These are phyloP conservation scores for Suillus ampliporus DNA, from an alignment of 768 basidiomycete species.

Conservation along the genomic window DNA sequence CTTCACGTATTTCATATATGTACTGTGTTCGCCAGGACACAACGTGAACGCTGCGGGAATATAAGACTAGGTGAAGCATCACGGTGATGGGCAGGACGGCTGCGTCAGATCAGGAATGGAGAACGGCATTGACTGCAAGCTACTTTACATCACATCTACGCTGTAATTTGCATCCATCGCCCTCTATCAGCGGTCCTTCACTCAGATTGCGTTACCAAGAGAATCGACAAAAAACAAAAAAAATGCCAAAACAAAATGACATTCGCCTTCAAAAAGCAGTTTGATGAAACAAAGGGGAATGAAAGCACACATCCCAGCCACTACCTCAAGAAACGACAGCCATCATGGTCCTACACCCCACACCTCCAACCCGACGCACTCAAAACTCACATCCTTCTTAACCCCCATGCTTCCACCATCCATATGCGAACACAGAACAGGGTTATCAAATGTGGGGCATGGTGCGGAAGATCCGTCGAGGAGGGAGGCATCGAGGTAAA, in stretches of 20 bases:
- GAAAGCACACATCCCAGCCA: not conserved
- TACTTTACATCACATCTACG: too few species aligned
- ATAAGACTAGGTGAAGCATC: too few species aligned
- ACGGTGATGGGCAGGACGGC: too few species aligned
- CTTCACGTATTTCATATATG: too few species aligned
- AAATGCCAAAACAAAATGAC: not conserved
- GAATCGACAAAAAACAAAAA: not conserved
- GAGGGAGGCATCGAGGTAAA: constrained; percentile 85
- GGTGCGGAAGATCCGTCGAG: constrained; percentile 82
- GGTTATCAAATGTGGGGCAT: constrained; percentile 89
- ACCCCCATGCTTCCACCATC: constrained; percentile 28
- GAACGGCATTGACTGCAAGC: too few species aligned
- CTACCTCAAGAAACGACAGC: not conserved
- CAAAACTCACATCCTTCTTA: constrained; percentile 67
- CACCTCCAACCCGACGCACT: constrained; percentile 91
- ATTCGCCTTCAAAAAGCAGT: not conserved
- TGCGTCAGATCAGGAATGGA: too few species aligned
- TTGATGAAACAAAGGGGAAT: not conserved
- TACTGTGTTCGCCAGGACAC: too few species aligned
- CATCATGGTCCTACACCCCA: constrained; percentile 71
- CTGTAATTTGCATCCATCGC: too few species aligned
- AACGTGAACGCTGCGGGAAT: too few species aligned
- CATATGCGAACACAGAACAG: constrained; percentile 66
- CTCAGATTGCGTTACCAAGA: too few species aligned
- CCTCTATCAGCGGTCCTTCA: too few species aligned